Conservation (phyloP, 2,329 filamentous ascomycete species). For the Sphaerulina vaccinii region DNA sequence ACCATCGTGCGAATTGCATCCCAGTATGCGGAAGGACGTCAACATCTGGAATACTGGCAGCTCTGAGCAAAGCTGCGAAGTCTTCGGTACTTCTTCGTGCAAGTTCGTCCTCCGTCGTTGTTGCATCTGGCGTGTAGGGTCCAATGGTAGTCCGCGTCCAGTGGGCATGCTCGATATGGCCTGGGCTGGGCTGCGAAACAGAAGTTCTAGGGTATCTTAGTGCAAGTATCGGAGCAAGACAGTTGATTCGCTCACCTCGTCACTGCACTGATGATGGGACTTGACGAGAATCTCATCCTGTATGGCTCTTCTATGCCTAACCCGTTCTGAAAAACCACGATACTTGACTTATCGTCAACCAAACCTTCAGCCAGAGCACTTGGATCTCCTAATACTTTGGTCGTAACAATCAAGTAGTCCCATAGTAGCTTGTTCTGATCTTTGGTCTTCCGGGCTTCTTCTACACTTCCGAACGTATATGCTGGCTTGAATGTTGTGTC, state of each 20-base stretch:
- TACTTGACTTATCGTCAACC: conserved; percentile 53
- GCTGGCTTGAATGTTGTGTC: conserved; percentile 63
- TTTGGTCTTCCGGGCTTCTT: conserved; percentile 51
- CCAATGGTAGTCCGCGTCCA: conserved; percentile 72
- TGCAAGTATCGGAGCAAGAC: neutral
- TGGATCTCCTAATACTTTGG: conserved; percentile 65
- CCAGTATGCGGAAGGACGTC: conserved; percentile 62
- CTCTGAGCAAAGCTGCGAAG: conserved; percentile 55
- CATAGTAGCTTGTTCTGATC: conserved; percentile 39
- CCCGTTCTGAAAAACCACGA: conserved; percentile 69
- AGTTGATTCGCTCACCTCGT: conserved; percentile 40
- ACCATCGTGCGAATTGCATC: conserved; percentile 69
- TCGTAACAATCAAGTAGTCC: conserved; percentile 69
- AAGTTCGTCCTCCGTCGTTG: conserved; percentile 23
- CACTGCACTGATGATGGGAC: conserved; percentile 64
- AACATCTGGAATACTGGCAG: conserved; percentile 64
- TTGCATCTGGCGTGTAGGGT: conserved; percentile 56
- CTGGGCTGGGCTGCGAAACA: conserved; percentile 64
- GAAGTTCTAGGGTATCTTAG: conserved; percentile 52
- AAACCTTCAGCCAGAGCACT: conserved; percentile 60
- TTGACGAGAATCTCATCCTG: conserved; percentile 58
- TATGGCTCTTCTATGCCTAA: conserved; percentile 70
- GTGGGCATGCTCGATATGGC: conserved; percentile 65
- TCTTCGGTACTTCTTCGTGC: conserved; percentile 43
- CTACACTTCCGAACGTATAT: conserved; percentile 59